These are phyloP conservation scores for Phytophthora megakarya DNA, from an alignment of 352 stramenopile genomes.

Conservation along the genomic window DNA sequence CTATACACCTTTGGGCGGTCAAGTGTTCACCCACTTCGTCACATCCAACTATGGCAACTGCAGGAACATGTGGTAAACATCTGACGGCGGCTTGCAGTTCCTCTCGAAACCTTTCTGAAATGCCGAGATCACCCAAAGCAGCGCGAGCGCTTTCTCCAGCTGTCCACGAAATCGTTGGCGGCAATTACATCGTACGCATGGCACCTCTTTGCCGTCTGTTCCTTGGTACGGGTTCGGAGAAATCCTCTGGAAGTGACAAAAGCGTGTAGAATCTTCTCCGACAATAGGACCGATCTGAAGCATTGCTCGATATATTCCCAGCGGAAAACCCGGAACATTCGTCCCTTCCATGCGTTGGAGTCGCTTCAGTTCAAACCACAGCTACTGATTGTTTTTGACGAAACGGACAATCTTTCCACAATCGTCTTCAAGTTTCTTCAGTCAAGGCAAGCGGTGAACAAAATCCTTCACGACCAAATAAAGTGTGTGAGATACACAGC, in stretches of 20 bases:
- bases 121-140: too few species aligned
- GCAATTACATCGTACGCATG: not conserved
- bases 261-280: not conserved
- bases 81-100: not conserved
- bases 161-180: not conserved
- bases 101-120: conserved; percentile 8
- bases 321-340: not conserved
- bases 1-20: too few species aligned
- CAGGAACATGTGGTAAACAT: conserved; percentile 12
- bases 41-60: too few species aligned
- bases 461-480: conserved; percentile 13
- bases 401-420: conserved; percentile 4
- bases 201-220: conserved; percentile 3
- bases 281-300: not conserved
- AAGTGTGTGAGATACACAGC: conserved; percentile 12
- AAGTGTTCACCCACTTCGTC: too few species aligned
- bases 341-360: not conserved
- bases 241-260: conserved; percentile 6
- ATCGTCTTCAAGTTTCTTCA: not conserved
- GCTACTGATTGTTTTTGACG: conserved; percentile 13
- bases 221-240: not conserved
- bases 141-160: too few species aligned
- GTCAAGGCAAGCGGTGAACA: not conserved
- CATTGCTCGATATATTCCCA: conserved; percentile 9
- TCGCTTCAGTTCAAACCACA: not conserved